Base-by-base conservation (phyloP, 2,329 filamentous ascomycete genomes). In the Dissoconium aciculare region DNA sequence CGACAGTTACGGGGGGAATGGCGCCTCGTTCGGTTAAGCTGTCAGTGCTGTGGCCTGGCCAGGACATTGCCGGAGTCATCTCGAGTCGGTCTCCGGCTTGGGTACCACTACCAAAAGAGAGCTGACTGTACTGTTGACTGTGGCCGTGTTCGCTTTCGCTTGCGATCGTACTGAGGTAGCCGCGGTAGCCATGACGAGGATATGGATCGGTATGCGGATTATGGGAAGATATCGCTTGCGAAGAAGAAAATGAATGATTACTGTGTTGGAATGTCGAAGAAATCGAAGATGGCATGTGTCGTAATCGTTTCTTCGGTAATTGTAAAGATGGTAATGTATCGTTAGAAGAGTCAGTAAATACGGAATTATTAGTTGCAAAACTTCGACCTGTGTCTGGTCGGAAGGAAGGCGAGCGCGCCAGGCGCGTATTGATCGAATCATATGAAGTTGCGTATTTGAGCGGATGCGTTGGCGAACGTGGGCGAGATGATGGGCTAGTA, bases 121-220 rank as follows among this genome's bases (percentile, higher is more conserved):
- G 51, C 26, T 51, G 47, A 28, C 49, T 51, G 25, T 49, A 35
- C 23, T 48, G 45, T 15, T 41, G 46, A 30, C 43, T 49, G 15
- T 35, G 40, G 10, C 33, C 38, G 29, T 45, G 29, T 26, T 49
- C 49, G 28, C 51, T 53, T 31, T 51, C 49, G 36, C 52, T 54
- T 5, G 49, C 49, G 28, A 55, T 55, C 4, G 52, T 55, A 25
- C 52, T 53, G 21, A 55, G 41, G 31, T 52, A 43, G 29, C 43
- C 45, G 34, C 40, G 47, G 38, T 49, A 50, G 4, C 38, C 46
- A 9, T 47, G 37, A 26, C 47, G 42, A 11, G 45, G 47, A 30
- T 43, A 52, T 12, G 49, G 48, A 13, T 43, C 33, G 5, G 41
- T 40, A 35, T 52, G 27, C 31, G 28, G 24, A 24, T 29, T 23